These are phyloP conservation scores for Populus trichocarpa DNA, from an alignment of 441 rosid genomes.

Conservation along the genomic window DNA sequence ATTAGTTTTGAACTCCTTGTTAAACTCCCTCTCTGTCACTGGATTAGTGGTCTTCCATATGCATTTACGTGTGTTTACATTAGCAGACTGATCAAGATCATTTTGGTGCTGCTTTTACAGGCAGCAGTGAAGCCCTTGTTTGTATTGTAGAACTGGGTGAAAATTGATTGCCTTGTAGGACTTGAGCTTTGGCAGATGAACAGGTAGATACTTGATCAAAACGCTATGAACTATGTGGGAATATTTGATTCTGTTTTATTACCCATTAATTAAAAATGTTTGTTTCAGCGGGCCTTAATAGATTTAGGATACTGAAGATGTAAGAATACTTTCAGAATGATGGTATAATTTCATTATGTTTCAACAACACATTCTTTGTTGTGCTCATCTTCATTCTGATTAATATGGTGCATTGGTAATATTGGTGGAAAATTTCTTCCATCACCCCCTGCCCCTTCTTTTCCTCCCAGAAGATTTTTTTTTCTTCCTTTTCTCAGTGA, in stretches of 20 bases:
- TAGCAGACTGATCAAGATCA: neutral
- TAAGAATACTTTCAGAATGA: too few relatives aligned
- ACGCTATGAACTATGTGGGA: neutral
- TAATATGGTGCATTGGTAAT: neutral
- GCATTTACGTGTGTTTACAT: neutral
- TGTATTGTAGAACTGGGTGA: neutral
- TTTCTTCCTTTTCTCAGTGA: neutral
- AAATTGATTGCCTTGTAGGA: slow-evolving; percentile 1
- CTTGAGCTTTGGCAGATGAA: slow-evolving; percentile 3
- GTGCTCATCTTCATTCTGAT: neutral
- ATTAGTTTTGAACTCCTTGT: neutral
- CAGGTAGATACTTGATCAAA: slow-evolving; percentile 8
- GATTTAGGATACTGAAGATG: neutral
- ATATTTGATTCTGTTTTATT: neutral
- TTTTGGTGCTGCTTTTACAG: neutral
- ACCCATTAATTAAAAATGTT: neutral
- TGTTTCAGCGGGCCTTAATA: neutral
- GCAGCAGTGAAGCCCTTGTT: neutral
- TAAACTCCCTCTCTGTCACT: neutral
- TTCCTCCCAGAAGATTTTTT: neutral
- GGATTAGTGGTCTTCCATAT: neutral
- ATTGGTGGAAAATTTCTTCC: neutral
- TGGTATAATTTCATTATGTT: neutral
- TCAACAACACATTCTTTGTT: neutral
- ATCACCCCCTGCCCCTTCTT: neutral